Base-by-base conservation (phyloP, 2,329 filamentous ascomycete species). In the Ophiosphaerella narmari region DNA sequence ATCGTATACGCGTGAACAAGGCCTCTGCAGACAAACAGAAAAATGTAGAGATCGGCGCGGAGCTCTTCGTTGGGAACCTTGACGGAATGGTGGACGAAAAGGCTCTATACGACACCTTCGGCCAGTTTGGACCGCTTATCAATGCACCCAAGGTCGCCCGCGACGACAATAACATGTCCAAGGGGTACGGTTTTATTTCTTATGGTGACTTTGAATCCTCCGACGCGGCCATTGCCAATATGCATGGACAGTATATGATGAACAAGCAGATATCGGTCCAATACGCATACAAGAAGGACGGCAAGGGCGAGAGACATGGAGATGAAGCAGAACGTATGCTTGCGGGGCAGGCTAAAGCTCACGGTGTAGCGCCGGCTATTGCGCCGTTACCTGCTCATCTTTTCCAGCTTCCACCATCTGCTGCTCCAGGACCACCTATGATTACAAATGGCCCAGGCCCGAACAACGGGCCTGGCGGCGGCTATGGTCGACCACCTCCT, bases 201-300 rank as follows among this genome's bases (percentile, higher is more conserved):
- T 99, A 92, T 67, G 87, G 87, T 71, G 89, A 90, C 68, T 99
- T 99, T 71, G 94, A 97, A 68, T 89, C 91, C 62, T 94, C 91
- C 9, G 94, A 99, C 68, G 88, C 90, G 55, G 92, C 94, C 36
- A 90, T 96, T 56, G 83, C 86, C 60, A 94, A 93, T 72, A 92
- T 99, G 88, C 89, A 96, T 72, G 91, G 91, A 43, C 92, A 97
- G 77, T 97, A 94, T 75, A 85, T 99, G 53, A 92, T 96, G 81
- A 96, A 94, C 80, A 96, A 96, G 78, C 90, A 96, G 74, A 88
- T 97, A 63, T 90, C 89, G 2, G 94, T 99, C 38, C 93, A 97
- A 75, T 99, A 97, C 74, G 94, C 94, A 34, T 97, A 96, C 83
- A 99, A 99, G 82, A 97, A 97, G 77, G 94, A 99, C 68, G 94